Conservation (phyloP, 2,329 filamentous ascomycete genomes). For the Esteya vermicola region DNA sequence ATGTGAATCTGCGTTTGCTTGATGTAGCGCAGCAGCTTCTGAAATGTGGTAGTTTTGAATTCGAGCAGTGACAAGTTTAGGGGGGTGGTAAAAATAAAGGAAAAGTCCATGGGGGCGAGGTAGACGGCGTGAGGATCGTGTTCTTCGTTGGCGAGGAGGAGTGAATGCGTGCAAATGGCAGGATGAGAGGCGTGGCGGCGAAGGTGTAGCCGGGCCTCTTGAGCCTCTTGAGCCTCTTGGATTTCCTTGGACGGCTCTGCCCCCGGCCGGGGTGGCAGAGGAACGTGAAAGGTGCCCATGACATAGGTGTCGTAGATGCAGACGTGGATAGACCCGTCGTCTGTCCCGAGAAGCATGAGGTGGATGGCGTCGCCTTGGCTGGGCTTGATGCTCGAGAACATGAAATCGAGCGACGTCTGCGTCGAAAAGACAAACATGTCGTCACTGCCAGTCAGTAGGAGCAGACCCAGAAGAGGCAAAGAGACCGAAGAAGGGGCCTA, state of each 20-base stretch:
- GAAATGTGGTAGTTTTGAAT: conserved; percentile 73
- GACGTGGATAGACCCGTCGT: conserved; percentile 57
- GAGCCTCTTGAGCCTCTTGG: neutral
- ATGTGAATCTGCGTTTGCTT: conserved; percentile 69
- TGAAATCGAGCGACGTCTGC: conserved; percentile 51
- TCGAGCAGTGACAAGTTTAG: conserved; percentile 73
- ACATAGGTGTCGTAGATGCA: conserved; percentile 78
- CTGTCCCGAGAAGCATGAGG: conserved; percentile 61
- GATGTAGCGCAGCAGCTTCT: conserved; percentile 76
- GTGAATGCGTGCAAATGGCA: conserved; percentile 58
- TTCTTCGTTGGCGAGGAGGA: conserved; percentile 37
- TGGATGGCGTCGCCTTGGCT: conserved; percentile 63
- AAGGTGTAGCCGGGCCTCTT: conserved; percentile 15
- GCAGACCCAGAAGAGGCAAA: neutral
- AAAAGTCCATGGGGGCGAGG: conserved; percentile 68
- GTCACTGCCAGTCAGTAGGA: conserved; percentile 25
- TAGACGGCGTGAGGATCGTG: conserved; percentile 31
- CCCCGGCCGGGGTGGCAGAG: conserved; percentile 14
- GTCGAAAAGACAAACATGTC: conserved; percentile 53
- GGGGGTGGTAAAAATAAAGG: conserved; percentile 64
- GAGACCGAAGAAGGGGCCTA: conserved; percentile 21
- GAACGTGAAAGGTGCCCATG: conserved; percentile 51
- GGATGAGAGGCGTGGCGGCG: conserved; percentile 56
- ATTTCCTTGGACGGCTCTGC: neutral
- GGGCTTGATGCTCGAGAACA: conserved; percentile 48